Conservation (phyloP, 148 eudicot species). For the Rhododendron williamsianum region DNA sequence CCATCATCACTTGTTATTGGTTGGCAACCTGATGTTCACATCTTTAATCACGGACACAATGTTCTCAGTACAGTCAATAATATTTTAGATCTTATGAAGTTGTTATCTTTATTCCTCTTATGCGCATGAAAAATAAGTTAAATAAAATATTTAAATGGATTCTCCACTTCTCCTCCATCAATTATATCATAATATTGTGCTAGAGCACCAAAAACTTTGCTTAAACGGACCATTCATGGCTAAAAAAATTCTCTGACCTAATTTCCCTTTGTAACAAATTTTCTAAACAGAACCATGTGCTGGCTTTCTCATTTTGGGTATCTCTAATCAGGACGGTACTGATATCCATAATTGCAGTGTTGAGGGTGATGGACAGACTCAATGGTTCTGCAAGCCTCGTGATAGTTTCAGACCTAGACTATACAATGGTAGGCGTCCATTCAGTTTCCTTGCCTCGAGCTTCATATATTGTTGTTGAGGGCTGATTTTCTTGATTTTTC, state of each 20-base stretch:
- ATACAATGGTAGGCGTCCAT: background rate
- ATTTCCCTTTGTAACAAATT: background rate
- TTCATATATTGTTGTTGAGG: background rate
- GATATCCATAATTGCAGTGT: conserved; percentile 13
- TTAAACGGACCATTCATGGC: background rate
- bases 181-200: background rate
- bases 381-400: background rate
- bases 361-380: background rate
- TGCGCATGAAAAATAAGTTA: background rate
- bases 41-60: background rate
- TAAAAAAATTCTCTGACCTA: background rate
- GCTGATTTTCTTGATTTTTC: background rate
- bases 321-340: background rate
- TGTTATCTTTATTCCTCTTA: background rate
- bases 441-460: background rate
- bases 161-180: background rate
- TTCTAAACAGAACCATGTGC: background rate
- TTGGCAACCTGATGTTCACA: background rate
- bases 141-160: background rate
- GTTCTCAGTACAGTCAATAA: background rate
- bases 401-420: background rate
- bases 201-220: background rate
- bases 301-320: background rate
- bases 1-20: background rate
- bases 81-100: background rate